phyloP scores from a whole-genome alignment of 306 rosid species.

The Acacia confusa region DNA sequence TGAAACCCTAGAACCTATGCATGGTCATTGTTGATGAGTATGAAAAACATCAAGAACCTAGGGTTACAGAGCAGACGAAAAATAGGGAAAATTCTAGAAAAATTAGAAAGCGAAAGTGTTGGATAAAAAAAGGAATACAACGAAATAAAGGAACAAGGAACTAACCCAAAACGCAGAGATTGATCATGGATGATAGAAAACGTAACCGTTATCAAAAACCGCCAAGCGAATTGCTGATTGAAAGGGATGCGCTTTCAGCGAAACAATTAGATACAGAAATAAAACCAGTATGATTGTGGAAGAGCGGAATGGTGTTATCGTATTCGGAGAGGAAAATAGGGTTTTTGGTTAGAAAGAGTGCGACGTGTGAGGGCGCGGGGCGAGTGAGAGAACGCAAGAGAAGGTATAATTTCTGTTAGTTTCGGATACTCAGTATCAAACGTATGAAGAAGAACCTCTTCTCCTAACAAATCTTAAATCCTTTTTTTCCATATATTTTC shows the following conservation, averaged over 20 bases:
- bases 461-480: neutral
- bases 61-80: slow-evolving; percentile 46
- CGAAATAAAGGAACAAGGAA: slow-evolving; percentile 22
- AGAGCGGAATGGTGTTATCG: slow-evolving; percentile 41
- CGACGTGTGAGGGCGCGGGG: slow-evolving; percentile 32
- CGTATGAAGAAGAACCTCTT: slow-evolving; percentile 51
- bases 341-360: slow-evolving; percentile 49
- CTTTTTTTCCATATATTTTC: neutral
- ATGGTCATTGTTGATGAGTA: neutral
- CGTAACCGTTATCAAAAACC: slow-evolving; percentile 59
- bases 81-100: slow-evolving; percentile 1
- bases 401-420: slow-evolving; percentile 49
- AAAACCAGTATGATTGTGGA: slow-evolving; percentile 12
- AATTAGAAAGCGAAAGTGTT: slow-evolving; percentile 6
- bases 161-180: slow-evolving; percentile 69
- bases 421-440: slow-evolving; percentile 63
- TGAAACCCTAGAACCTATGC: slow-evolving; percentile 52
- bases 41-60: slow-evolving; percentile 39
- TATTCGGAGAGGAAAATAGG: slow-evolving; percentile 44
- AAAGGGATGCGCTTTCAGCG: neutral
- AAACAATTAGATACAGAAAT: neutral
- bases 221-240: slow-evolving; percentile 28
- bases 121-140: neutral
- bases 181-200: slow-evolving; percentile 37
- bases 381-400: slow-evolving; percentile 42